Base-by-base conservation (phyloP, 1,284 basidiomycete genomes). In the Cutaneotrichosporon cutaneum region DNA sequence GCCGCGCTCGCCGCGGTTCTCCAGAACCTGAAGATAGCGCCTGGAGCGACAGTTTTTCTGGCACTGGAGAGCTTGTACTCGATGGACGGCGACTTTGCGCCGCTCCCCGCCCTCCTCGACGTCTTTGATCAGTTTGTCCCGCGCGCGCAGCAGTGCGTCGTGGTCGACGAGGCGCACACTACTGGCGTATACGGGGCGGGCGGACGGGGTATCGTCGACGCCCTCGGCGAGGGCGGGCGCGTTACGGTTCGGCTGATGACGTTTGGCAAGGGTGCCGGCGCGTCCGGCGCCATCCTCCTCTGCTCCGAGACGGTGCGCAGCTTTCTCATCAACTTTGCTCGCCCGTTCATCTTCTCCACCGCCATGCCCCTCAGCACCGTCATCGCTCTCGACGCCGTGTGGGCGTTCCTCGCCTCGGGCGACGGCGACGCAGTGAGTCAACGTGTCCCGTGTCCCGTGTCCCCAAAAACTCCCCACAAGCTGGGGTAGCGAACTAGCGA, bases 61-160 rank as follows among this genome's bases (percentile, higher is more conserved):
- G 88, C 90, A 0, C 86, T 96, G 18, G 94, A 97, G 81, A 87
- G 86, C 48, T 79, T 97, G 59, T 97, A 98, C 74, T 92, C 89
- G 64, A 98, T 97, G 94, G 94, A 97, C 71, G 94, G 94, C 18
- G 94, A 93, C 53, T 83, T 94, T 62, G 85, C 90, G 1, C 92
- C 92, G 0, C 81, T 97, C 16, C 64, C 66, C 7, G 83, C 85
- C 36, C 87, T 96, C 59, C 83, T 83, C 24, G 70, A 70, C 5
- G 72, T 83, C 0, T 72, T 91, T 7, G 65, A 73, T 11, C 70
- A 71, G 27, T 73, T 86, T 33, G 62, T 83, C 13, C 70, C 72
- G 10, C 61, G 66, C 72, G 16, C 67, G 59, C 61, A 75, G 51
- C 74, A 76, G 60, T 89, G 83, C 64, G 81, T 72, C 82, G 90